phyloP scores from a whole-genome alignment of 768 basidiomycete genomes.

The Paxillus ammoniavirescens region DNA sequence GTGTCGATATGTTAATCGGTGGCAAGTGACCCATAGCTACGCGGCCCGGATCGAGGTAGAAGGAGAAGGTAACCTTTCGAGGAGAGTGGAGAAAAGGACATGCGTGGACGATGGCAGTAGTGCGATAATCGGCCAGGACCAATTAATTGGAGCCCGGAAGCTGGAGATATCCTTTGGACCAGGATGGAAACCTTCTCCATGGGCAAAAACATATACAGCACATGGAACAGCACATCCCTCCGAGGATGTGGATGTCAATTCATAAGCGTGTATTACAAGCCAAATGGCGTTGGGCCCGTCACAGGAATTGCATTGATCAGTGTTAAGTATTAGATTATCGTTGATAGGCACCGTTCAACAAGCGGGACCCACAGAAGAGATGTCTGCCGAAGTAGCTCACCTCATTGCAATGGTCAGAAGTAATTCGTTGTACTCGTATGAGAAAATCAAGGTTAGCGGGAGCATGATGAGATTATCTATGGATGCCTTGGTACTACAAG shows the following conservation, averaged over 20 bases:
- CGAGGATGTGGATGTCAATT: no score
- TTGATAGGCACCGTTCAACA: background rate
- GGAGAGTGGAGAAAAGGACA: no score
- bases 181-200: no score
- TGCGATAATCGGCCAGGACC: background rate
- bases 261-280: background rate
- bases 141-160: no score
- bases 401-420: background rate
- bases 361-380: background rate
- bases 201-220: no score
- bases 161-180: no score
- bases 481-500: background rate
- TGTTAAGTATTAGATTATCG: background rate
- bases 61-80: background rate
- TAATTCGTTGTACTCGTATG: background rate
- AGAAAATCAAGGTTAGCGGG: background rate
- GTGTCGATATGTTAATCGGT: background rate
- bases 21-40: background rate
- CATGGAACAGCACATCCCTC: no score
- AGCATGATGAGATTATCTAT: conserved; percentile 1
- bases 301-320: background rate
- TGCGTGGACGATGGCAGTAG: no score
- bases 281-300: background rate
- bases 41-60: background rate
- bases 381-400: conserved; percentile 1